Evolutionary conservation across 1,284 basidiomycete species (phyloP).

Genomic region (Ganoderma meredithae): DNA sequence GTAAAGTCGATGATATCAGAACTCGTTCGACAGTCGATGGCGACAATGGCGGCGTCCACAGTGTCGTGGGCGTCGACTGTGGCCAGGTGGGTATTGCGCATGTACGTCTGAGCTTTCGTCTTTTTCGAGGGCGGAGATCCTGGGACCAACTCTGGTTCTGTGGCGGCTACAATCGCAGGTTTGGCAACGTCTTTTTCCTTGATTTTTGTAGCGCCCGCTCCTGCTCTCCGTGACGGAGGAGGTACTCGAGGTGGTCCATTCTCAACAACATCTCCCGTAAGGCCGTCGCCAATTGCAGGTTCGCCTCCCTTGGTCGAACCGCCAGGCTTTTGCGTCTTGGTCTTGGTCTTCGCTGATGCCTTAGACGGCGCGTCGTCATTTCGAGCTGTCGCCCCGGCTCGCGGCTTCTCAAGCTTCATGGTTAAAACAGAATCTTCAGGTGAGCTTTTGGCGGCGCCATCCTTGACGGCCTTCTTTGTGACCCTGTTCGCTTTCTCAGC

Average conservation of each 20-base stretch:
- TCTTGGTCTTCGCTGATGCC: not conserved
- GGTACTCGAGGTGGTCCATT: not conserved
- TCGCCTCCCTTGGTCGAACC: not conserved
- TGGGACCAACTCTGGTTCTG: not conserved
- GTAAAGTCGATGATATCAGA: not conserved
- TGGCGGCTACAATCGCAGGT: not conserved
- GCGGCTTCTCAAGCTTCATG: not conserved
- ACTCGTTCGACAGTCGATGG: not conserved
- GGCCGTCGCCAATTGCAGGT: not conserved
- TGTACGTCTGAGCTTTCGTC: not conserved
- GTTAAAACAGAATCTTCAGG: not conserved
- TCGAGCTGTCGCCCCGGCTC: not conserved
- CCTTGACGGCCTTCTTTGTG: not conserved
- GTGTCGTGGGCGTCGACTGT: not conserved
- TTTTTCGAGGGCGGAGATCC: too few species aligned
- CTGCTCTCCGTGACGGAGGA: constrained; percentile 2
- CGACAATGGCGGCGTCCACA: not conserved
- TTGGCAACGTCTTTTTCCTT: not conserved
- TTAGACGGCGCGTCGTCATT: not conserved
- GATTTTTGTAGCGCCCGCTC: not conserved
- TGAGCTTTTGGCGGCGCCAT: not conserved
- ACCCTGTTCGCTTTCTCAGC: not conserved
- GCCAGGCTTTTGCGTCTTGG: not conserved
- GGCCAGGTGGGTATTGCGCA: not conserved
- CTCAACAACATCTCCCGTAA: not conserved